Evolutionary conservation across 2,329 filamentous ascomycete genomes (phyloP).

Genomic region (Stemphylium beticola): DNA sequence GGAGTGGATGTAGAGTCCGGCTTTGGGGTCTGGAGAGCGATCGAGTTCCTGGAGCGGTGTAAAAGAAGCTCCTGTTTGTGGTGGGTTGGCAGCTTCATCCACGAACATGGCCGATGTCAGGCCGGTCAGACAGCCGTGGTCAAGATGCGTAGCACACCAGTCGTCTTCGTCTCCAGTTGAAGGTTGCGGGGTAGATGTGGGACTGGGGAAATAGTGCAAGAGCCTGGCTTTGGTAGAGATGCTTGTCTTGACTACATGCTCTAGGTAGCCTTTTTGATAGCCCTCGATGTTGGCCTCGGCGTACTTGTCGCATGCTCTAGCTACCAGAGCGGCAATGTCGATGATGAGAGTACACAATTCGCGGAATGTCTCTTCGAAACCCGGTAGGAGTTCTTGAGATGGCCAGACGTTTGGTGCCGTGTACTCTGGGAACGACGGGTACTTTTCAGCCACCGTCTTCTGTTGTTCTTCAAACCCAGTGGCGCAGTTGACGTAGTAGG

Average conservation of each 20-base stretch:
- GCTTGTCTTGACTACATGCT: slow-evolving; percentile 83
- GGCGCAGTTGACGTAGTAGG: slow-evolving; percentile 83
- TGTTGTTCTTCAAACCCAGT: slow-evolving; percentile 65
- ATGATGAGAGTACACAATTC: slow-evolving; percentile 84
- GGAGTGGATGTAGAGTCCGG: slow-evolving; percentile 93
- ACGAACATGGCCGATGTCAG: slow-evolving; percentile 96
- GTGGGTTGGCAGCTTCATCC: slow-evolving; percentile 67
- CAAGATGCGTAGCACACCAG: slow-evolving; percentile 91
- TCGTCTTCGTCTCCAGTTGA: slow-evolving; percentile 70
- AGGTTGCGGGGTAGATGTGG: slow-evolving; percentile 26
- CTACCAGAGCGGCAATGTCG: slow-evolving; percentile 86
- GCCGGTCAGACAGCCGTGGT: slow-evolving; percentile 92
- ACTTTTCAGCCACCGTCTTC: slow-evolving; percentile 54
- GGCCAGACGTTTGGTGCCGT: slow-evolving; percentile 93
- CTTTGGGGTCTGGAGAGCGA: slow-evolving; percentile 78
- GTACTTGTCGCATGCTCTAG: slow-evolving; percentile 86
- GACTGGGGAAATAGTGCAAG: slow-evolving; percentile 84
- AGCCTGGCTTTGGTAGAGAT: slow-evolving; percentile 89
- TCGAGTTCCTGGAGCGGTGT: slow-evolving; percentile 72
- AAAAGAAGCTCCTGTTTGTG: slow-evolving; percentile 41
- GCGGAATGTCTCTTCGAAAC: slow-evolving; percentile 76
- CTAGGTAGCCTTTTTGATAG: slow-evolving; percentile 80
- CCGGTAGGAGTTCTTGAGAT: slow-evolving; percentile 68
- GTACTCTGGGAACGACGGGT: slow-evolving; percentile 83
- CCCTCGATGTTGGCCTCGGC: slow-evolving; percentile 77